Base-by-base conservation (phyloP, 2,329 filamentous ascomycete genomes). In the Cladosporium sp. region DNA sequence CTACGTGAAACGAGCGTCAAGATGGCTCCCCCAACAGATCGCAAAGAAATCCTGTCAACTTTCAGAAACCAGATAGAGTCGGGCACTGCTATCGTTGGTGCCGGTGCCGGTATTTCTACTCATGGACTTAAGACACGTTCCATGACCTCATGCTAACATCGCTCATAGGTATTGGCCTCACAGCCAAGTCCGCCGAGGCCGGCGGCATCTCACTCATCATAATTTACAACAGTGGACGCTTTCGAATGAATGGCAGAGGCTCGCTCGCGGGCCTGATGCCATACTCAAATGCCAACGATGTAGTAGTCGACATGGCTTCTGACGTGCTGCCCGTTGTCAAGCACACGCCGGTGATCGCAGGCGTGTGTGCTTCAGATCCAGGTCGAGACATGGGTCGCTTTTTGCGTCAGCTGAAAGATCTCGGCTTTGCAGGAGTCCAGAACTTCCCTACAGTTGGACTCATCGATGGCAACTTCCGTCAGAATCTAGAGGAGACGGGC, bases 371-470 rank as follows among this genome's bases (percentile, higher is more conserved):
- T 12, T 88, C 86, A 0, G 87, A 90, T 61, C 88, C 87, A 0
- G 88, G 89, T 72, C 79, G 84, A 30, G 76, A 81, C 59, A 88
- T 89, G 69, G 73, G 79, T 2, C 67, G 72, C 5, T 89, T 90
- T 66, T 76, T 89, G 15, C 68, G 70, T 17, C 80, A 88, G 67
- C 74, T 90, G 37, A 80, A 81, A 57, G 78, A 79, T 1, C 71
- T 88, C 15, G 87, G 87, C 0, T 89, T 90, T 63, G 82, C 82
- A 1, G 88, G 88, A 1, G 80, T 89, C 14, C 87, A 90, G 70
- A 90, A 90, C 66, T 90, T 90, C 68, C 87, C 87, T 1, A 89
- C 87, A 0, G 86, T 89, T 1, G 87, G 87, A 0, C 74, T 90
- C 20, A 85, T 89, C 37, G 87, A 90, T 69, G 87, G 86, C 1